Percentiles rank a stretch among this genome's conserved stretches.
Evolutionary conservation across 2,329 filamentous ascomycete genomes (phyloP).

Genomic region (Stagonosporopsis cucurbitacearum): DNA sequence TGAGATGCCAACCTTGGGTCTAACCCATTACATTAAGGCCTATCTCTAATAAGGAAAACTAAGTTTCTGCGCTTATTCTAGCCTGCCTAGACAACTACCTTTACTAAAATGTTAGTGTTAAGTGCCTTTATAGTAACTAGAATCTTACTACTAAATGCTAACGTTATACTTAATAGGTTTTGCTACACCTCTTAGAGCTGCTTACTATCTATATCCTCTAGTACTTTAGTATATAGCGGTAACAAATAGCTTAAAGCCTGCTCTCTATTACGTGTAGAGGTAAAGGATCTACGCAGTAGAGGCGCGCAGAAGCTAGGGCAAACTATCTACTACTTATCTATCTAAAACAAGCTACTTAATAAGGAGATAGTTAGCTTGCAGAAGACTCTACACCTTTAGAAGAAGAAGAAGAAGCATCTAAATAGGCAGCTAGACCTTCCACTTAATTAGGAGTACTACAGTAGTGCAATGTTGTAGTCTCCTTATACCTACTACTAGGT

Average conservation of each 20-base stretch:
- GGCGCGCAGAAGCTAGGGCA: background rate
- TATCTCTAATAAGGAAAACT: background rate
- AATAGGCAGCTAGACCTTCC: background rate
- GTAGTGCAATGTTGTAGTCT: background rate
- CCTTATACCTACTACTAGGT: too few relatives aligned
- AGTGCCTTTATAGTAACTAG: background rate
- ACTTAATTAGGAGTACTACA: background rate
- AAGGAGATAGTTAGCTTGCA: background rate
- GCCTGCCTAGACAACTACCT: background rate
- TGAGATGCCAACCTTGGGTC: too few relatives aligned
- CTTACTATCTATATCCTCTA: background rate
- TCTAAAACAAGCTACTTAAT: background rate
- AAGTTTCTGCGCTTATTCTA: background rate
- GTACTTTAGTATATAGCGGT: background rate
- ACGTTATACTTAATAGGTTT: constrained; percentile 1
- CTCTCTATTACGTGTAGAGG: background rate
- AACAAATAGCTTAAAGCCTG: background rate
- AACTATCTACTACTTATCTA: background rate
- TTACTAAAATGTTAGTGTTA: background rate
- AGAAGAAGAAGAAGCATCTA: background rate
- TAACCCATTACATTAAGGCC: too few relatives aligned
- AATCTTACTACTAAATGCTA: background rate
- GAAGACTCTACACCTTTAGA: background rate
- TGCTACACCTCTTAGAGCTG: background rate
- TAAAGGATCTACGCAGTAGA: background rate